Conservation (phyloP, 1,284 basidiomycete species). For the Cutaneotrichosporon cutaneum region DNA sequence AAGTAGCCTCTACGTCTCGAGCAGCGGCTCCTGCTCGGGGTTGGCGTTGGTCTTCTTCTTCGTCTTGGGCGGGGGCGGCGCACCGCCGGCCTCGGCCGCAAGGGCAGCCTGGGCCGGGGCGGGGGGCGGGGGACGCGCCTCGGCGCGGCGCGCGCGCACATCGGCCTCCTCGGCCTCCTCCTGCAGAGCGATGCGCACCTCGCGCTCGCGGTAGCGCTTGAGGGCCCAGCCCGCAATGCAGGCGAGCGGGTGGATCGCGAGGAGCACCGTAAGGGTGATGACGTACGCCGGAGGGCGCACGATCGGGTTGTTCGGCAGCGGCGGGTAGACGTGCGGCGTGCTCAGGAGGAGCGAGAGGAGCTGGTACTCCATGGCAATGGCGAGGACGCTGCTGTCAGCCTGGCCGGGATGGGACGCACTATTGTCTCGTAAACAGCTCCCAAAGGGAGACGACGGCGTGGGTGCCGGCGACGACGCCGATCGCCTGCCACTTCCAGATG, state of each 20-base stretch:
- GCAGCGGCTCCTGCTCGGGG: background rate
- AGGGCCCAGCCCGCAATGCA: conserved; percentile 42
- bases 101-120: background rate
- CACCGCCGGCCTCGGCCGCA: background rate
- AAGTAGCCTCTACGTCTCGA: background rate
- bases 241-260: conserved; percentile 50
- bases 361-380: conserved; percentile 44
- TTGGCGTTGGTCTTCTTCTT: background rate
- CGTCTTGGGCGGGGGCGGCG: background rate
- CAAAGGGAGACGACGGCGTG: conserved; percentile 47
- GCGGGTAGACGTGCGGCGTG: conserved; percentile 38
- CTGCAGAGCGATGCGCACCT: conserved; percentile 47
- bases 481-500: conserved; percentile 47
- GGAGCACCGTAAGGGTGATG: conserved; percentile 45
- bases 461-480: conserved; percentile 36
- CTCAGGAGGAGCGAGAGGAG: conserved; percentile 49
- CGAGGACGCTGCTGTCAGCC: conserved; percentile 36
- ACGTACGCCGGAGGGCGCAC: conserved; percentile 46
- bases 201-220: conserved; percentile 38
- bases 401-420: conserved; percentile 31
- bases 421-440: conserved; percentile 37
- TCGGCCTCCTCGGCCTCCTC: conserved; percentile 51
- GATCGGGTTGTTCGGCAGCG: conserved; percentile 34
- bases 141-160: background rate
- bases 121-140: background rate